Evolutionary conservation across 75 land plant species (phyloP).

Genomic region (Picea sitchensis): DNA sequence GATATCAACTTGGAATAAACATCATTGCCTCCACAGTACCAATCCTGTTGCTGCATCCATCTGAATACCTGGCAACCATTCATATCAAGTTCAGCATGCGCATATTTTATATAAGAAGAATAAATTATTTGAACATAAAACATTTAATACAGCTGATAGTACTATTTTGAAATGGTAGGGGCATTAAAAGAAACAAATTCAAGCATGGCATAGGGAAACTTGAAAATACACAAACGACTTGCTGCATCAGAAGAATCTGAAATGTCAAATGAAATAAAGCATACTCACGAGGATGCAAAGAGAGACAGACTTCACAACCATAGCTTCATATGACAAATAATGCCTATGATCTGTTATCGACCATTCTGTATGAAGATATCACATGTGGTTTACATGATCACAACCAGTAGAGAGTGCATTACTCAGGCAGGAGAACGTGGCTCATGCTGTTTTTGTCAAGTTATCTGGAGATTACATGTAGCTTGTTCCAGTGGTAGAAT

Average conservation of each 20-base stretch:
- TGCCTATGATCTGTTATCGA: no score
- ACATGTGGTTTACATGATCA: no score
- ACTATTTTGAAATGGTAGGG: background rate
- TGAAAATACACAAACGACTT: background rate
- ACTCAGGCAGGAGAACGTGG: no score
- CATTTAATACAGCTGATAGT: background rate
- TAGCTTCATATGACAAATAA: no score
- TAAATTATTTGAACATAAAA: background rate
- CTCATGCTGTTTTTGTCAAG: no score
- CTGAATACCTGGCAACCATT: constrained; percentile 68
- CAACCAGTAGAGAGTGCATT: no score
- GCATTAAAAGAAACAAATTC: background rate
- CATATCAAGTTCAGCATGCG: background rate
- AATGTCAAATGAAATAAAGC: background rate
- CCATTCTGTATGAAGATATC: no score
- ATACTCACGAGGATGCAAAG: no score
- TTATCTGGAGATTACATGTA: no score
- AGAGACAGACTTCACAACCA: no score
- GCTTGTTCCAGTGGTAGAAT: no score
- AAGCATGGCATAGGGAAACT: background rate
- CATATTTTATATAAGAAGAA: background rate
- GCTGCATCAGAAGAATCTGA: background rate
- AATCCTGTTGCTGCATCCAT: constrained; percentile 94
- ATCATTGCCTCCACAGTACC: constrained; percentile 86
- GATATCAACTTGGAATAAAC: constrained; percentile 85